A percentile compares a stretch with the other conserved stretches of the same genome.
Conservation (phyloP, 2,329 filamentous ascomycete species). For the Cladobotryum mycophilum region DNA sequence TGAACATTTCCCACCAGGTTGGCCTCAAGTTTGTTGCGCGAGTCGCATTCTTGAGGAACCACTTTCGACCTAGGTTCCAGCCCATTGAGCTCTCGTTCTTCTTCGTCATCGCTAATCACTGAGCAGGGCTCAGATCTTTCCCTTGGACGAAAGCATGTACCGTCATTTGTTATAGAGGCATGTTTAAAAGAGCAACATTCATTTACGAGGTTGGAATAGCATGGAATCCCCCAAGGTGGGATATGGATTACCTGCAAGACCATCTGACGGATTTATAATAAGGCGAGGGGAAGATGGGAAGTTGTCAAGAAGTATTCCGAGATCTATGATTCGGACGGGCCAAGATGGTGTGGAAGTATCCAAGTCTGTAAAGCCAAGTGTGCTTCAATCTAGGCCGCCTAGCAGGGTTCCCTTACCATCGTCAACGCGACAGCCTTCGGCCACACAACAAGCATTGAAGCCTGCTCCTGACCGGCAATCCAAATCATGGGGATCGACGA, state of each 20-base stretch:
- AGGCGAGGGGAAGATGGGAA: constrained; percentile 21
- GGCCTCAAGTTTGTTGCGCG: too few relatives aligned
- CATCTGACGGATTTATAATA: constrained; percentile 30
- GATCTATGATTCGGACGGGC: constrained; percentile 17
- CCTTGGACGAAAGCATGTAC: constrained; percentile 8
- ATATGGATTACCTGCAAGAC: constrained; percentile 35
- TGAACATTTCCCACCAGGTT: too few relatives aligned
- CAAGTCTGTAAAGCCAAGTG: constrained; percentile 13
- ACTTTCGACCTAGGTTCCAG: neutral
- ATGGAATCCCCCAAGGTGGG: constrained; percentile 39
- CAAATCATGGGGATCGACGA: constrained; percentile 36
- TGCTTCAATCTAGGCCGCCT: constrained; percentile 14
- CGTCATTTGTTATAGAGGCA: constrained; percentile 11
- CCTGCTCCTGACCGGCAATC: constrained; percentile 33
- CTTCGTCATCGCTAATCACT: neutral
- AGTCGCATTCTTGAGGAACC: neutral
- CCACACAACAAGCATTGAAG: constrained; percentile 18
- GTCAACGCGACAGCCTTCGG: constrained; percentile 18
- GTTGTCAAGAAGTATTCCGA: constrained; percentile 16
- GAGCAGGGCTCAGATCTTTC: neutral
- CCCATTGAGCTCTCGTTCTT: neutral
- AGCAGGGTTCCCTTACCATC: constrained; percentile 19
- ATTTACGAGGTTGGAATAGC: constrained; percentile 25
- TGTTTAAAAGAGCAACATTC: constrained; percentile 15
- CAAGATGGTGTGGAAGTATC: constrained; percentile 17